phyloP scores from a whole-genome alignment of 192 early-diverging fungal species.

The Rhizophagus prolifer region DNA sequence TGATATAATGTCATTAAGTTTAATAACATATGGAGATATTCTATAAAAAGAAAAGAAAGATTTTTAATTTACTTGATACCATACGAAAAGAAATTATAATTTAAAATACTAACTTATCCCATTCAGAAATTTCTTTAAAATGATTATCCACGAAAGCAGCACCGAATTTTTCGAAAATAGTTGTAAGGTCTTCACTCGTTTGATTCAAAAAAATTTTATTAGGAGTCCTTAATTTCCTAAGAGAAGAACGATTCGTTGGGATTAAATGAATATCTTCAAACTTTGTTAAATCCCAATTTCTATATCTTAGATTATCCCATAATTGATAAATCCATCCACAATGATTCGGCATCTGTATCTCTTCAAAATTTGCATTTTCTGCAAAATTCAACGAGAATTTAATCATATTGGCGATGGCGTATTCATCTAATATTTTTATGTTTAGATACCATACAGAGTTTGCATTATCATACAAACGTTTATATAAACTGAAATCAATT shows the following conservation, averaged over 20 bases:
- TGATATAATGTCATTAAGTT: background rate
- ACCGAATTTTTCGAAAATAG: background rate
- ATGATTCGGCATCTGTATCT: background rate
- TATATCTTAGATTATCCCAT: background rate
- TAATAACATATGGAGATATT: background rate
- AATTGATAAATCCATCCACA: slow-evolving; percentile 15
- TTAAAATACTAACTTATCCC: background rate
- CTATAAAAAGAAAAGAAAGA: background rate
- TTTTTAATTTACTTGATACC: background rate
- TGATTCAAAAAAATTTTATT: slow-evolving; percentile 9
- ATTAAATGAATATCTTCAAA: slow-evolving; percentile 10
- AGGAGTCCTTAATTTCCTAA: background rate
- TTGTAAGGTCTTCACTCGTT: background rate
- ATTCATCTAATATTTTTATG: background rate
- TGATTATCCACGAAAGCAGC: background rate
- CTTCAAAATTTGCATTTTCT: background rate
- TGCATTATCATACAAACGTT: background rate
- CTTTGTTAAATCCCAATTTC: background rate
- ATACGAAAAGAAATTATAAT: background rate
- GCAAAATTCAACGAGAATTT: background rate
- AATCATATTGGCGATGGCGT: background rate
- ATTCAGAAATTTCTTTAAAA: background rate
- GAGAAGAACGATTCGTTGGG: background rate
- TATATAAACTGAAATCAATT: background rate
- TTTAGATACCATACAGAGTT: background rate